These are phyloP conservation scores for Claviceps arundinis DNA, from an alignment of 2,329 filamentous ascomycete species.

Conservation along the genomic window DNA sequence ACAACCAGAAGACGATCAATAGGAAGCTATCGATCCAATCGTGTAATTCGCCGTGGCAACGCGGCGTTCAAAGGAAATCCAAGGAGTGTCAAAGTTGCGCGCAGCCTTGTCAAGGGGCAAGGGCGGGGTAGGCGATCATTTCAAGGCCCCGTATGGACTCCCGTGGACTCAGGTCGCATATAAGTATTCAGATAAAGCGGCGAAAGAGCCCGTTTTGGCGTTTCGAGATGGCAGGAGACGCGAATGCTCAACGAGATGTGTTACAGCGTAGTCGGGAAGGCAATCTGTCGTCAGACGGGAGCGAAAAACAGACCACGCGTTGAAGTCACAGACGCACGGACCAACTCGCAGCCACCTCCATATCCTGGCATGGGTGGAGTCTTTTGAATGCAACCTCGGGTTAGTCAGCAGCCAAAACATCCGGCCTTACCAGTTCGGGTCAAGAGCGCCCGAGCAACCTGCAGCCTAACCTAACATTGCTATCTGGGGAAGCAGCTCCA, in stretches of 20 bases:
- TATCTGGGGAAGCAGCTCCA: slow-evolving; percentile 3
- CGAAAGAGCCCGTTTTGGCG: slow-evolving; percentile 11
- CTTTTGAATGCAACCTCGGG: background rate
- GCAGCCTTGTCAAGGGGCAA: slow-evolving; percentile 17
- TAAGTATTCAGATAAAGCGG: slow-evolving; percentile 10
- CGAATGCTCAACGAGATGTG: slow-evolving; percentile 12
- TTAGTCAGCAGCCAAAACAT: slow-evolving; percentile 7
- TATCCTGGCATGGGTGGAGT: background rate
- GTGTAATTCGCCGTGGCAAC: background rate
- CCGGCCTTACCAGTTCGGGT: background rate
- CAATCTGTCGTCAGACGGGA: slow-evolving; percentile 12
- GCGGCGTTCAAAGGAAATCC: background rate
- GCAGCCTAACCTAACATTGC: background rate
- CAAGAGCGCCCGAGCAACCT: background rate
- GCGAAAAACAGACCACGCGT: slow-evolving; percentile 28
- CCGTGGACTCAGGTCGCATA: slow-evolving; percentile 9
- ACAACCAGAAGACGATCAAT: background rate
- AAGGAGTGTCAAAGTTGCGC: slow-evolving; percentile 12
- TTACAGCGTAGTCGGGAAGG: slow-evolving; percentile 20
- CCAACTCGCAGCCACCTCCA: slow-evolving; percentile 4
- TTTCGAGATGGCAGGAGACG: slow-evolving; percentile 14
- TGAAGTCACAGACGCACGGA: slow-evolving; percentile 20
- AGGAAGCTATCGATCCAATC: background rate
- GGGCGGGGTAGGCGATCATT: slow-evolving; percentile 13
- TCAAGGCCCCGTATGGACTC: slow-evolving; percentile 9